These are phyloP conservation scores for Triadica sebifera DNA, from an alignment of 345 rosid species.

Conservation along the genomic window DNA sequence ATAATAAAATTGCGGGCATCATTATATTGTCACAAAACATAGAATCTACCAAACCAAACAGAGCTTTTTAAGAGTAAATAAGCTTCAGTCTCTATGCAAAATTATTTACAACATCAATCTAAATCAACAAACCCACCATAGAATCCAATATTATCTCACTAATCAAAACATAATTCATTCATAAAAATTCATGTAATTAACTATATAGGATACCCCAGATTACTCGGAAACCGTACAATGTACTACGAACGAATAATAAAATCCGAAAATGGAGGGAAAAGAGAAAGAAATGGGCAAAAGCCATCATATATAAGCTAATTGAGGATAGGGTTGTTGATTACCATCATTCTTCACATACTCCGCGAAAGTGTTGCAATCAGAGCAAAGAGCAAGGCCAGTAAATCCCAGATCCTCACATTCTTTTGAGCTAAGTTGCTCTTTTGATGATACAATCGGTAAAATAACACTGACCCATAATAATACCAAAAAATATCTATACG, in stretches of 20 bases:
- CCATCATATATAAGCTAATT: background rate
- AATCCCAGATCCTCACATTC: constrained; percentile 89
- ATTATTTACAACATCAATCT: background rate
- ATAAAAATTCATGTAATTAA: background rate
- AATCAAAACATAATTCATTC: background rate
- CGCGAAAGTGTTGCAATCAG: constrained; percentile 79
- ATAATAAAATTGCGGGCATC: background rate
- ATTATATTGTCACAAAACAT: background rate
- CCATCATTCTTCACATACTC: constrained; percentile 95
- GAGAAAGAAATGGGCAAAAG: background rate
- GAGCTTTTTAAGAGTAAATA: no score
- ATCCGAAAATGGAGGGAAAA: background rate
- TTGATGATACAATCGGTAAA: constrained; percentile 35
- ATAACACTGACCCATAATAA: background rate
- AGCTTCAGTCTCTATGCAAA: background rate
- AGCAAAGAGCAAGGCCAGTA: constrained; percentile 92
- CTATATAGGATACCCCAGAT: background rate
- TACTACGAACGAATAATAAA: background rate
- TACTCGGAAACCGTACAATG: background rate
- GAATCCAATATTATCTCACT: background rate
- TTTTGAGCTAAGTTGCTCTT: constrained; percentile 63
- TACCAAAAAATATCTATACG: background rate
- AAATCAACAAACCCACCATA: background rate
- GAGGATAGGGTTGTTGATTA: constrained; percentile 7
- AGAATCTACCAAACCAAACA: background rate